Conservation (phyloP, 2,329 filamentous ascomycete genomes). For the Coniochaeta sp. region DNA sequence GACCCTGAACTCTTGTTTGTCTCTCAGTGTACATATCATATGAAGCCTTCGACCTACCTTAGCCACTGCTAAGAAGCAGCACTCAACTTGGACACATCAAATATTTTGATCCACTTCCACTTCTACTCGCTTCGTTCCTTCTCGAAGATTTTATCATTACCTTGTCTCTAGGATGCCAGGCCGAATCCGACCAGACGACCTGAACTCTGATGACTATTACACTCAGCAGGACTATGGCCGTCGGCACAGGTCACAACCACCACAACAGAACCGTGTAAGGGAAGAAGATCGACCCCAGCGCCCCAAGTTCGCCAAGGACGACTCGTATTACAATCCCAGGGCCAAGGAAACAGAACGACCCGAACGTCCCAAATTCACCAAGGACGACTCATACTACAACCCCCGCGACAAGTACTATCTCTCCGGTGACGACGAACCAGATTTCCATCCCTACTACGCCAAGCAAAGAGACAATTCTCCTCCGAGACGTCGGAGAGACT, state of each 20-base stretch:
- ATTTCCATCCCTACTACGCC: not conserved
- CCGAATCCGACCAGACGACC: not conserved
- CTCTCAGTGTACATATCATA: not conserved
- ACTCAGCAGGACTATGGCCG: not conserved
- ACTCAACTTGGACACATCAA: not conserved
- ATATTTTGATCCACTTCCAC: not conserved
- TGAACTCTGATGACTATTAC: not conserved
- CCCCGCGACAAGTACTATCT: slow-evolving; percentile 9
- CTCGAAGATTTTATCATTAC: not conserved
- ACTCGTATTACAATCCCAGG: slow-evolving; percentile 9
- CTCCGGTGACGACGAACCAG: slow-evolving; percentile 5
- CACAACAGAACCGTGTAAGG: not conserved
- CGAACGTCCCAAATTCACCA: not conserved
- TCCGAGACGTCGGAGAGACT: not conserved
- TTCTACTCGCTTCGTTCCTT: not conserved
- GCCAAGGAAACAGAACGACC: not conserved
- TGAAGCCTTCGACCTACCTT: not conserved
- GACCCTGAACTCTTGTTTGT: not conserved
- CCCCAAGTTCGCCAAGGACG: slow-evolving; percentile 2
- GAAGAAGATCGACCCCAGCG: not conserved
- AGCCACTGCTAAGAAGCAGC: not conserved
- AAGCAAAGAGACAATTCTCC: not conserved
- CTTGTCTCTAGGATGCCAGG: not conserved
- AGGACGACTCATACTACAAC: slow-evolving; percentile 8
- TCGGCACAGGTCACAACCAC: not conserved